phyloP scores from a whole-genome alignment of 352 stramenopile genomes.

The Pythium rhizo-oryzae region DNA sequence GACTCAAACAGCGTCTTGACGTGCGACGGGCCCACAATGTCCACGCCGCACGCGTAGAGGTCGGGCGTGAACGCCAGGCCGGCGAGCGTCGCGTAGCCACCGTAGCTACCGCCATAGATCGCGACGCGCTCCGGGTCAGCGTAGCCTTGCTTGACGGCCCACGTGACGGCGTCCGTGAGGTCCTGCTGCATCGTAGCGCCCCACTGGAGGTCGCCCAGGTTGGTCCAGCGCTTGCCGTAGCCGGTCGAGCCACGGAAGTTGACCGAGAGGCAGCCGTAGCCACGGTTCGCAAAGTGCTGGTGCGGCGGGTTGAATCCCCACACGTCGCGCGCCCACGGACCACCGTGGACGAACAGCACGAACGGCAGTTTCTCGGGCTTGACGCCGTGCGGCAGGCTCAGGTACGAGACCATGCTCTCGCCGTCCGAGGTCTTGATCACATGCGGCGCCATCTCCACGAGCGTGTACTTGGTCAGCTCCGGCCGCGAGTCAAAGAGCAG shows the following conservation, averaged over 20 bases:
- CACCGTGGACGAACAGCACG: constrained; percentile 44
- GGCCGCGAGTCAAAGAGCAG: constrained; percentile 47
- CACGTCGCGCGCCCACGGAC: constrained; percentile 40
- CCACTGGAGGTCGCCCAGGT: constrained; percentile 47
- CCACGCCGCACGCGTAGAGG: constrained; percentile 75
- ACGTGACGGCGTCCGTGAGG: constrained; percentile 56
- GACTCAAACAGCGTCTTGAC: constrained; percentile 45
- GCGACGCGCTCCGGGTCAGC: constrained; percentile 45
- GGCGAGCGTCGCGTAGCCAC: constrained; percentile 71
- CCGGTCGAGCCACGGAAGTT: constrained; percentile 77
- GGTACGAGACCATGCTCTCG: constrained; percentile 48
- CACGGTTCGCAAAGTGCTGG: constrained; percentile 51
- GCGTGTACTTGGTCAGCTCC: constrained; percentile 37
- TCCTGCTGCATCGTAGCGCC: constrained; percentile 50
- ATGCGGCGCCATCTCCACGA: constrained; percentile 39
- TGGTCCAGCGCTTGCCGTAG: constrained; percentile 75
- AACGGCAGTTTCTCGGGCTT: constrained; percentile 37
- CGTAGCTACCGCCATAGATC: constrained; percentile 74
- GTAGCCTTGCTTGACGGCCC: constrained; percentile 58
- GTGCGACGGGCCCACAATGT: constrained; percentile 67
- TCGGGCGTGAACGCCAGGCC: constrained; percentile 79
- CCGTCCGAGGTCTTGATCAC: constrained; percentile 50
- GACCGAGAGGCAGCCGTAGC: constrained; percentile 45
- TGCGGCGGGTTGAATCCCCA: constrained; percentile 39
- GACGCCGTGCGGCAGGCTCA: constrained; percentile 42